Evolutionary conservation across 768 basidiomycete species (phyloP).

Genomic region (Pisolithus albus): DNA sequence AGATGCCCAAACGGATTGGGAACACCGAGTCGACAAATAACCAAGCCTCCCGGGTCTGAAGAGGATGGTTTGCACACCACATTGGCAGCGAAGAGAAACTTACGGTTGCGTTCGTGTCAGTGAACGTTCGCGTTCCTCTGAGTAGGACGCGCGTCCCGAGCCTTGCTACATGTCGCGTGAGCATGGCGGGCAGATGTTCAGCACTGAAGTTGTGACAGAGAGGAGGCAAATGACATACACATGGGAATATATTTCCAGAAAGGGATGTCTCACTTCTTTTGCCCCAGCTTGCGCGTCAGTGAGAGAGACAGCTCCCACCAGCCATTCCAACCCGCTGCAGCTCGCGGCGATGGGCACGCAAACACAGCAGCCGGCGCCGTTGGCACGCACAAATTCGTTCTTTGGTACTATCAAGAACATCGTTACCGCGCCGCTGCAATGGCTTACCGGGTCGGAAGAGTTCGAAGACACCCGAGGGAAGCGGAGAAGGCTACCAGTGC

Average conservation of each 20-base stretch:
- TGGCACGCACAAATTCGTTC: slow-evolving; percentile 53
- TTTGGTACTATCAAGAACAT: slow-evolving; percentile 58
- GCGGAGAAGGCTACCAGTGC: slow-evolving; percentile 40
- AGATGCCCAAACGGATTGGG: slow-evolving; percentile 60
- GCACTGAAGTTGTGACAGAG: neutral
- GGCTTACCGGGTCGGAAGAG: slow-evolving; percentile 48
- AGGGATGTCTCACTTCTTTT: neutral
- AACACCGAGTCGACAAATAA: slow-evolving; percentile 75
- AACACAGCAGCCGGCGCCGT: slow-evolving; percentile 27
- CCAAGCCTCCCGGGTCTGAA: slow-evolving; percentile 42
- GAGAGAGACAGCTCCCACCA: neutral
- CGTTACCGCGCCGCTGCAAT: slow-evolving; percentile 53
- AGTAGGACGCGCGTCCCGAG: slow-evolving; percentile 1
- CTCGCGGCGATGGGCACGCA: slow-evolving; percentile 23
- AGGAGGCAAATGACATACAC: neutral
- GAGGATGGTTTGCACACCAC: slow-evolving; percentile 3
- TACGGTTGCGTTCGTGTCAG: slow-evolving; percentile 11
- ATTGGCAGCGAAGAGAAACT: slow-evolving; percentile 10
- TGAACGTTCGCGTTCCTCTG: neutral
- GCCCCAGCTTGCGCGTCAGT: too few relatives aligned
- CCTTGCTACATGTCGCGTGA: neutral
- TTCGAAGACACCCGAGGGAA: slow-evolving; percentile 47
- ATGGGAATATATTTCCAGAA: slow-evolving; percentile 10
- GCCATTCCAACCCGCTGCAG: slow-evolving; percentile 9
- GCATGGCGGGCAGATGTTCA: neutral